Evolutionary conservation across 768 basidiomycete genomes (phyloP), one percentile per base, ranked within the genome.

Genomic region (Rhodosporidiobolus sp.): DNA sequence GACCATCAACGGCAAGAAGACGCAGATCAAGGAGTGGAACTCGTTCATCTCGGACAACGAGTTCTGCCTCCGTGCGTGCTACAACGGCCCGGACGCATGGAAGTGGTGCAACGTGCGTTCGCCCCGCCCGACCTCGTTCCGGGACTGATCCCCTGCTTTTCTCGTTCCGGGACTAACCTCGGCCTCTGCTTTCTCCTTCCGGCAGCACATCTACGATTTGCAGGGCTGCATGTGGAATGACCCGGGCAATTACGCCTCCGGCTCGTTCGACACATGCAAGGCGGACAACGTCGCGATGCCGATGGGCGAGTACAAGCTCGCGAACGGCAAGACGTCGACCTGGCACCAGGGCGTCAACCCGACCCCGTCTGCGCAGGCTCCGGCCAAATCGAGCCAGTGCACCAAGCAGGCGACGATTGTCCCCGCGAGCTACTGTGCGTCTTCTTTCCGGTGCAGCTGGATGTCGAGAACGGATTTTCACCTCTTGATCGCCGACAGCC

Each of bases 11-110:
- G 76, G 70, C 46, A 30, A 81, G 58, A 73, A 86, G 7, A 73
- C 85, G 75, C 85, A 90, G 77, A 82, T 89, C 52, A 84, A 87
- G 75, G 87, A 91, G 78, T 92, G 91, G 91, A 90, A 61, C 56
- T 56, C 22, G 55, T 60, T 68, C 50, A 59, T 90, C 66, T 84
- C 86, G 9, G 83, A 82, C 72, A 78, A 68, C 70, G 62, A 70
- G 59, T 80, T 81, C 77, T 80, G 78, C 71, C 60, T 80, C 58
- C 62, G 79, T 17, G 74, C 70, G 9, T 81, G 79, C 69, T 52
- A 58, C 38, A 74, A 76, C 28, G 73, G 68, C 34, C 67, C 69
- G 9, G 72, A 65, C 22, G 63, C 70, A n/a, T 74, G 83, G 57
- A 80, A 85, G 73, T 91, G 90, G 82, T 91, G 89, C 63, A 67